Evolutionary conservation across 2,329 filamentous ascomycete genomes (phyloP).

Genomic region (Alternaria longipes): DNA sequence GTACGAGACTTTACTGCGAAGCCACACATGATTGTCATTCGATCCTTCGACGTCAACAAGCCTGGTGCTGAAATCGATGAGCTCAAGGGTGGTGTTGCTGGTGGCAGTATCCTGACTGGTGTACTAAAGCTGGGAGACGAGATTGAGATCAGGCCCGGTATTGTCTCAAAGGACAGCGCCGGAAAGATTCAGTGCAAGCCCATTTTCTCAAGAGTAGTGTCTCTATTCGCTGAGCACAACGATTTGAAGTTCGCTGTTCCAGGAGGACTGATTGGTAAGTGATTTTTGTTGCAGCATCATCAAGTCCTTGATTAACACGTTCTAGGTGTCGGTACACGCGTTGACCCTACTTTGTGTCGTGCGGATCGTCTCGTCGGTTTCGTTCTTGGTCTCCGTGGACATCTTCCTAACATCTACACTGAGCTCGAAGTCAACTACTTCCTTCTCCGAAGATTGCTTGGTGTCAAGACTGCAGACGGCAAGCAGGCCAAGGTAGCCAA

Average conservation of each 20-base stretch:
- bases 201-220: conserved; percentile 94
- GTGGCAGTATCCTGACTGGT: conserved; percentile 95
- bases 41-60: conserved; percentile 99
- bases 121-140: conserved; percentile 97
- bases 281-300: neutral
- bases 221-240: conserved; percentile 97
- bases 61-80: conserved; percentile 98
- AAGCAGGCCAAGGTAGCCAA: conserved; percentile 99
- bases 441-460: conserved; percentile 89
- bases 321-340: conserved; percentile 88
- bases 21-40: conserved; percentile 98
- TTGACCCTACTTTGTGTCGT: conserved; percentile 97
- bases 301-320: conserved; percentile 21
- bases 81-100: conserved; percentile 97
- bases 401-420: conserved; percentile 94
- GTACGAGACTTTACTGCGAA: conserved; percentile 88
- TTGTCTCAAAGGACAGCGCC: conserved; percentile 92
- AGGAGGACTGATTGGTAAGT: conserved; percentile 83
- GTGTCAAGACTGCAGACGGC: conserved; percentile 96
- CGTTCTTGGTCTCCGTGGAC: conserved; percentile 93
- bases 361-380: conserved; percentile 98
- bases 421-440: conserved; percentile 99
- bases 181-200: conserved; percentile 96
- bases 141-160: conserved; percentile 98
- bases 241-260: conserved; percentile 98